Percentiles rank a stretch among this genome's conserved stretches.
Evolutionary conservation across 805 yeast species (phyloP).

Genomic region (Yarrowia sp.): DNA sequence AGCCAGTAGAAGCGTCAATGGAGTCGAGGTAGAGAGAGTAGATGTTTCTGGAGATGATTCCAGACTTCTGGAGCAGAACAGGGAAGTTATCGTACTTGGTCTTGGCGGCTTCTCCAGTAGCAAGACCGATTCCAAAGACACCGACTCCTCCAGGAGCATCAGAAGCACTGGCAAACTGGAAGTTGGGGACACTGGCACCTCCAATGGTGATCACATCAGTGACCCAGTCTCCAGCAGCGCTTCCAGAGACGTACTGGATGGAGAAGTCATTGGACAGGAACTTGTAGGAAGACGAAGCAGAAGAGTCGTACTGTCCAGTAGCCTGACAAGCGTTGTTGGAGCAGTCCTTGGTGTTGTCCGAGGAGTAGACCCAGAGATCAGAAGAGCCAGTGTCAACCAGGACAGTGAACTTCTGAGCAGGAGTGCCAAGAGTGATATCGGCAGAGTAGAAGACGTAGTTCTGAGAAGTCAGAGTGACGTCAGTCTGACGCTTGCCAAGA

Average conservation of each 20-base stretch:
- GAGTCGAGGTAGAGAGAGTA: slow-evolving; percentile 46
- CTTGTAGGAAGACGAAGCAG: slow-evolving; percentile 33
- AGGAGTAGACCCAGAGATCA: slow-evolving; percentile 54
- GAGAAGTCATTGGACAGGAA: slow-evolving; percentile 32
- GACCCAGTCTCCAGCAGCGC: slow-evolving; percentile 54
- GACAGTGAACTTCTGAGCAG: slow-evolving; percentile 51
- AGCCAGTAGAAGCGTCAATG: slow-evolving; percentile 37
- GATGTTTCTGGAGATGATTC: slow-evolving; percentile 41
- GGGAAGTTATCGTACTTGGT: slow-evolving; percentile 33
- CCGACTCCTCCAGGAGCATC: slow-evolving; percentile 20
- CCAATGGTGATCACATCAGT: slow-evolving; percentile 55
- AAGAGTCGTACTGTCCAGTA: slow-evolving; percentile 23
- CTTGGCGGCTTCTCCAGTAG: slow-evolving; percentile 30
- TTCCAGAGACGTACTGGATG: slow-evolving; percentile 41
- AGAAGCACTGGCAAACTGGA: slow-evolving; percentile 29
- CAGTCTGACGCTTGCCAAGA: background rate
- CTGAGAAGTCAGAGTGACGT: slow-evolving; percentile 8
- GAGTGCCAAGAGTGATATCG: slow-evolving; percentile 50
- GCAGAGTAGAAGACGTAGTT: slow-evolving; percentile 21
- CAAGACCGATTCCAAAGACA: slow-evolving; percentile 32
- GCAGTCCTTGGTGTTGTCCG: slow-evolving; percentile 5
- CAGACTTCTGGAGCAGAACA: slow-evolving; percentile 38
- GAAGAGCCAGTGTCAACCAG: slow-evolving; percentile 71
- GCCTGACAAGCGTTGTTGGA: background rate
- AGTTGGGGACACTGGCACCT: slow-evolving; percentile 45